Evolutionary conservation across 768 basidiomycete species (phyloP), one percentile per base, ranked within the genome.

Genomic region (Lentinula raphanica): DNA sequence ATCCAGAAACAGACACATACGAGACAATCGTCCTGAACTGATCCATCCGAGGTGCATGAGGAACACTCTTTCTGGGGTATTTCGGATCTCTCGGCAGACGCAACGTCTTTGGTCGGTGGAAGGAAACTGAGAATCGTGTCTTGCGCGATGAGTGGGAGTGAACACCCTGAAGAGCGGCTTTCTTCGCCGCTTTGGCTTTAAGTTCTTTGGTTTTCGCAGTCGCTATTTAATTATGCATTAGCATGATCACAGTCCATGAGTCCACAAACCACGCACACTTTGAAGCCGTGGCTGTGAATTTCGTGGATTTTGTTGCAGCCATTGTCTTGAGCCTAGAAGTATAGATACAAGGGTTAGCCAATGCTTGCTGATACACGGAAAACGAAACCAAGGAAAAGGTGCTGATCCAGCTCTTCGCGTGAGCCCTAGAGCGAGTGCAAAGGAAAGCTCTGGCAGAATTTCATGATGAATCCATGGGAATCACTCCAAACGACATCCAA

Each of bases 21-120:
- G 87, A 90, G 57, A 93, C 85, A 69, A 98, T 92, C 44, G 92
- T 94, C 76, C 94, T 82, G 83, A 87, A 97, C 74, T 96, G 91
- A 70, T 98, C 97, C 92, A 98, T 94, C 63, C 96, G 79, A 28
- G 94, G 93, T 3, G 83, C 86, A 80, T 97, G 94, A 49, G 88
- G 87, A 65, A 98, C 82, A 54, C 88, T 89, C 77, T 95, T 98
- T 69, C 96, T 88, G n/a, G 90, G 92, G 83, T 98, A 98, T 74
- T 87, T 87, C 62, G 96, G 95, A 42, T 83, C 80, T 58, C 96
- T 90, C 53, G 84, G 66, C 32, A 97, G 85, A 60, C 80, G 83
- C 62, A 98, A 84, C 58, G 97, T 98, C 81, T 93, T 95, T 61
- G 96, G 96, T 63, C 93, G 90, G 79, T 92, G 90, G 88, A 99